Base-by-base conservation (phyloP, 1,284 basidiomycete genomes). In the Coniferiporia weirii region DNA sequence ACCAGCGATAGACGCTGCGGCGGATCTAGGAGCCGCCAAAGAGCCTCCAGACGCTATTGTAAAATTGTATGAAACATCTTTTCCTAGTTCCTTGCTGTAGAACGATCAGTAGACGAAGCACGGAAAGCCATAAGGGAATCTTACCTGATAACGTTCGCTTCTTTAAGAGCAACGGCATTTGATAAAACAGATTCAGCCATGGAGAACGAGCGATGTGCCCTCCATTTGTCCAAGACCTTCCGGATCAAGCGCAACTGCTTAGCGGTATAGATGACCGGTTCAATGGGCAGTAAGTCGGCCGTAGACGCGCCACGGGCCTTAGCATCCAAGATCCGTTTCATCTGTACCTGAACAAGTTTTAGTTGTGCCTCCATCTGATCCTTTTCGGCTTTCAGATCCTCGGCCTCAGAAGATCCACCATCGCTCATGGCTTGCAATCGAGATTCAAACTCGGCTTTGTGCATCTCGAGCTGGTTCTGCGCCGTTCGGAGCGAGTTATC, bases 61-160 rank as follows among this genome's bases (percentile, higher is more conserved):
- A 68, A 97, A 96, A 72, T 99, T 98, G 72, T 95, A 98, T 7
- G 84, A 81, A 45, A 96, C 91, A 48, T 88, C 82, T 70, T 95
- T 94, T 36, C 82, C 79, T 47, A 97, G 82, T 70, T 94, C 90
- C 67, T 87, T 88, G 72, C 93, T 95, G 68, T 60, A 50, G 50
- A 52, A 61, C 64, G 58, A 57, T 61, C 17, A 65, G 12, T 59
- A 20, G 52, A 61, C 22, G 61, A 44, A 53, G 34, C 20, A 34
- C 10, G 12, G 36, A 19, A 48, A 49, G 46, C 62, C 63, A 63
- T 59, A 19, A 17, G 46, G 57, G 27, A 47, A 51, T 22, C 40
- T 62, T 64, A 91, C 93, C 91, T 93, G 66, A 96, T 89, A 44
- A 96, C 82, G 70, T 98, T 98, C 8, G 95, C 95, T 73, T 99